A percentile compares a stretch with the other conserved stretches of the same genome.
Evolutionary conservation across 2,329 filamentous ascomycete species (phyloP).

Genomic region (Fusarium musae): DNA sequence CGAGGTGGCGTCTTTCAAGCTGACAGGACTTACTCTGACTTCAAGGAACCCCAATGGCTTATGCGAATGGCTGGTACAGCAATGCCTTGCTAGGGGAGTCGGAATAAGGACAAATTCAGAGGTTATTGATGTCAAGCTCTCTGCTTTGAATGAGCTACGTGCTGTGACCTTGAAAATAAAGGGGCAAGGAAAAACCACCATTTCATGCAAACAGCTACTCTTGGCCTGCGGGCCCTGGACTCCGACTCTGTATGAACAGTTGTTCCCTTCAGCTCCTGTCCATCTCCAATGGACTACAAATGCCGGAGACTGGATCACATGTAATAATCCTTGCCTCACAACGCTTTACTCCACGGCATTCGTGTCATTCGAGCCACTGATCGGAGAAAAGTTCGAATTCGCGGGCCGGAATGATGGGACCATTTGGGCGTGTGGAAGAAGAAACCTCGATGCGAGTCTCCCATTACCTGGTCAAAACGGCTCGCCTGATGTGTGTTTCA

Average conservation of each 20-base stretch:
- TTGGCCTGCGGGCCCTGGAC: neutral
- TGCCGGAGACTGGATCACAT: neutral
- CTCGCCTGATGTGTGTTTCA: too few species aligned
- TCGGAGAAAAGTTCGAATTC: neutral
- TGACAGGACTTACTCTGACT: too few species aligned
- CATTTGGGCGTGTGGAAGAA: neutral
- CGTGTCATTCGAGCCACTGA: neutral
- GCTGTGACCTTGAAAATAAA: too few species aligned
- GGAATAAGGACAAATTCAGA: too few species aligned
- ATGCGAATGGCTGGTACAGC: too few species aligned
- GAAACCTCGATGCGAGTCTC: neutral
- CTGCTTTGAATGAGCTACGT: accelerated
- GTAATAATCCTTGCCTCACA: accelerated
- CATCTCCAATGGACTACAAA: neutral
- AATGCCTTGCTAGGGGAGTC: too few species aligned
- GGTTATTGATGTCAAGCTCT: accelerated
- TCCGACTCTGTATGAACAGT: accelerated
- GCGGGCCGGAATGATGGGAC: neutral
- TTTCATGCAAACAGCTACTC: neutral
- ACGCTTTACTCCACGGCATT: accelerated
- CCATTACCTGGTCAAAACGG: neutral
- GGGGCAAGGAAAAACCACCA: too few species aligned
- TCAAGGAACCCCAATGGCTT: too few species aligned
- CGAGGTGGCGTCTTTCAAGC: too few species aligned
- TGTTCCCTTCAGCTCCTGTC: neutral